phyloP scores from a whole-genome alignment of 768 basidiomycete genomes.

The Leccinum broughii region DNA sequence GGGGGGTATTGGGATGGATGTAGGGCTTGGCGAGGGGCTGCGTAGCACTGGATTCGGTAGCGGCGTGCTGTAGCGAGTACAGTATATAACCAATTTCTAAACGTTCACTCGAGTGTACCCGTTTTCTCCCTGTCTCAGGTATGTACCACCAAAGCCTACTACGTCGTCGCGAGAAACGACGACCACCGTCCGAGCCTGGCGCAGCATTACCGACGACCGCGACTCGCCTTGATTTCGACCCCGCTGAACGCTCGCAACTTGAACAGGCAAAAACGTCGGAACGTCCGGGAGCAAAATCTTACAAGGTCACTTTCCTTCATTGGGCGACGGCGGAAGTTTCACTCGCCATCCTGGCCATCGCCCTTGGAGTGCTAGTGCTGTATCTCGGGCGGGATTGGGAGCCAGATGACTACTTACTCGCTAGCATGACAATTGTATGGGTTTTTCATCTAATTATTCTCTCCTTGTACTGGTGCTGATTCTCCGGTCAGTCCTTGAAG shows the following conservation, averaged over 20 bases:
- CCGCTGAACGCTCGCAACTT: no score
- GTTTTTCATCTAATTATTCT: conserved; percentile 5
- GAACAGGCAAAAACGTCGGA: conserved; percentile 38
- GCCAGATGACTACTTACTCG: conserved; percentile 62
- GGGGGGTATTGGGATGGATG: conserved; percentile 50
- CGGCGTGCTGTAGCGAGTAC: background rate
- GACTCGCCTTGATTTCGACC: no score
- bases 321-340: conserved; percentile 67
- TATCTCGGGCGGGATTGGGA: conserved; percentile 83
- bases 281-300: conserved; percentile 73
- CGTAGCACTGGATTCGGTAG: conserved; percentile 3
- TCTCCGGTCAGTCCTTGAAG: conserved; percentile 16
- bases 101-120: no score
- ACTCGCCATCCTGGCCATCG: conserved; percentile 55
- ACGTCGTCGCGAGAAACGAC: no score
- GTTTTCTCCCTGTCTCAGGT: no score
- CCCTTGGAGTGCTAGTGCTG: conserved; percentile 53
- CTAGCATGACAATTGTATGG: conserved; percentile 59
- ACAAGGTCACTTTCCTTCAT: conserved; percentile 77
- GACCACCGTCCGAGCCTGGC: conserved; percentile 34
- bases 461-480: background rate
- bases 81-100: no score
- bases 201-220: no score
- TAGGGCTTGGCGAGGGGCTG: conserved; percentile 29
- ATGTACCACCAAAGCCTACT: no score